phyloP scores from a whole-genome alignment of 1,139 yeast species.

The Ashbya aceris region DNA sequence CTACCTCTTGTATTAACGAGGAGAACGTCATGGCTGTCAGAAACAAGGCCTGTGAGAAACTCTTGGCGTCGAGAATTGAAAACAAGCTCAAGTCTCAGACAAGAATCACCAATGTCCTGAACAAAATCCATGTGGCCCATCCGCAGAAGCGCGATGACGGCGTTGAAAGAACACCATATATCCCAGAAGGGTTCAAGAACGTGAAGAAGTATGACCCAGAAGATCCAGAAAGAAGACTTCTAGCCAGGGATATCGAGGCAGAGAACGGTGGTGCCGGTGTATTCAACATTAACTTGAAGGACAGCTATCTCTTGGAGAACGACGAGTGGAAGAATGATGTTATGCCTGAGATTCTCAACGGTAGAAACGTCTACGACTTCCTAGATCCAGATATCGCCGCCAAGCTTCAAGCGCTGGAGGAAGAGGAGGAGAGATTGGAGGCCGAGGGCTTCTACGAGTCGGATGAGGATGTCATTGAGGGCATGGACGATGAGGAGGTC shows the following conservation, averaged over 20 bases:
- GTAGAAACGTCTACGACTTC: slow-evolving; percentile 94
- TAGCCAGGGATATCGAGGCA: slow-evolving; percentile 82
- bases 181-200: slow-evolving; percentile 63
- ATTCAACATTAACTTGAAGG: slow-evolving; percentile 84
- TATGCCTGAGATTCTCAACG: slow-evolving; percentile 94
- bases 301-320: slow-evolving; percentile 81
- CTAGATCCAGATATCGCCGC: slow-evolving; percentile 92
- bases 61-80: slow-evolving; percentile 91
- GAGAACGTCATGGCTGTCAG: slow-evolving; percentile 94
- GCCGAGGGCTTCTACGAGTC: slow-evolving; percentile 93
- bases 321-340: slow-evolving; percentile 96
- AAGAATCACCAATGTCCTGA: slow-evolving; percentile 78
- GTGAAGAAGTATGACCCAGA: slow-evolving; percentile 60
- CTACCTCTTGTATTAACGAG: slow-evolving; percentile 87
- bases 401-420: slow-evolving; percentile 89
- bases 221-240: slow-evolving; percentile 74
- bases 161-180: slow-evolving; percentile 61
- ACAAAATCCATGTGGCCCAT: slow-evolving; percentile 88
- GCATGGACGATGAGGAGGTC: slow-evolving; percentile 55
- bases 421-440: slow-evolving; percentile 91
- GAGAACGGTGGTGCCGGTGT: slow-evolving; percentile 99
- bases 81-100: slow-evolving; percentile 92
- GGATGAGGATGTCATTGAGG: slow-evolving; percentile 62
- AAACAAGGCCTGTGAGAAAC: slow-evolving; percentile 94
- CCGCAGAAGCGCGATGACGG: slow-evolving; percentile 82